Conservation (phyloP, 1,284 basidiomycete genomes). For the Ustilago nuda region DNA sequence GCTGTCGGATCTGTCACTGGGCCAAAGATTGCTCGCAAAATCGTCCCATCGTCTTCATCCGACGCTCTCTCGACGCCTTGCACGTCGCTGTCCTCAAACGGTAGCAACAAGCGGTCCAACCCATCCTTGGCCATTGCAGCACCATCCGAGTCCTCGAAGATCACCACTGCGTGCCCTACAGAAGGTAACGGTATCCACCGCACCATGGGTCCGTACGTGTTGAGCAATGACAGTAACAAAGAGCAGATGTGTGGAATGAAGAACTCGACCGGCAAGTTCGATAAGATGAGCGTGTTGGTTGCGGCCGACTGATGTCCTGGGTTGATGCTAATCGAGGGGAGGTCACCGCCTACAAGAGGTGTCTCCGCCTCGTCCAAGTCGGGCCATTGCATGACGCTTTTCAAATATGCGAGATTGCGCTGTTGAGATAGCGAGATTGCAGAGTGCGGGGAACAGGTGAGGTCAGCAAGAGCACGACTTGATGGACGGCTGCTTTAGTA, state of each 20-base stretch:
- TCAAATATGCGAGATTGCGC: conserved; percentile 50
- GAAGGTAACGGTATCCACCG: conserved; percentile 61
- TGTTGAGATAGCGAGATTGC: conserved; percentile 18
- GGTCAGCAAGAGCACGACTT: conserved; percentile 18
- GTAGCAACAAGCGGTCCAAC: conserved; percentile 56
- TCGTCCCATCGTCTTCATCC: conserved; percentile 32
- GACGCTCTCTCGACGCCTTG: conserved; percentile 29
- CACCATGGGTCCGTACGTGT: conserved; percentile 61
- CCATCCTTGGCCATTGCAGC: conserved; percentile 55
- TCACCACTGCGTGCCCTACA: conserved; percentile 58
- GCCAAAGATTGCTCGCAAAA: conserved; percentile 43
- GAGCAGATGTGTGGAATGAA: conserved; percentile 59
- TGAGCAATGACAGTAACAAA: conserved; percentile 56
- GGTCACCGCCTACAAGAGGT: conserved; percentile 14
- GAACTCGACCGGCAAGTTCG: conserved; percentile 60
- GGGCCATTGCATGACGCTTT: conserved; percentile 55
- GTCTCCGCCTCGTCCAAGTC: conserved; percentile 30
- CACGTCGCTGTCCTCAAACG: conserved; percentile 55
- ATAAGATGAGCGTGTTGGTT: conserved; percentile 63
- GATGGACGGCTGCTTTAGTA: conserved; percentile 74
- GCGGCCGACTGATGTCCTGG: conserved; percentile 4
- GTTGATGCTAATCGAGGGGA: background rate
- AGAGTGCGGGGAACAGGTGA: background rate
- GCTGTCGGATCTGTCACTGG: conserved; percentile 19
- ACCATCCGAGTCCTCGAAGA: conserved; percentile 51